Conservation (phyloP, 768 basidiomycete genomes). For the Tremella fuciformis region DNA sequence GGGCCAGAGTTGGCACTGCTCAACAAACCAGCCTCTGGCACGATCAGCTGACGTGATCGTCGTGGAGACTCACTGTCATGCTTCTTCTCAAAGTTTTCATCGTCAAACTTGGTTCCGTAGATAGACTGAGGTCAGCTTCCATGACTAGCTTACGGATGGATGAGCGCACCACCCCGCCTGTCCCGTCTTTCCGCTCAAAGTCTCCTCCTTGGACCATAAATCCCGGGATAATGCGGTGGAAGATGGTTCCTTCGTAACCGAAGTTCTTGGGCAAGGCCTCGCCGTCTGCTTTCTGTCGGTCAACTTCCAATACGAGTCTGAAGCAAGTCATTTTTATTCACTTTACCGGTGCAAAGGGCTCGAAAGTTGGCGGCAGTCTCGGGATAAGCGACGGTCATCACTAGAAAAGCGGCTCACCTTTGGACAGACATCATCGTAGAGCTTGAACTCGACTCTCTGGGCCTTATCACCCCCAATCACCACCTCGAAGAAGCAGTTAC, state of each 20-base stretch:
- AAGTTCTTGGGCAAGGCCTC: conserved; percentile 54
- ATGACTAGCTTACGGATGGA: not conserved
- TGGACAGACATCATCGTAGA: conserved; percentile 65
- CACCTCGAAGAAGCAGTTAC: conserved; percentile 48
- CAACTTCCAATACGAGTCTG: conserved; percentile 54
- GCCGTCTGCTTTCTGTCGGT: conserved; percentile 42
- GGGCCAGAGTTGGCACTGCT: conserved; percentile 67
- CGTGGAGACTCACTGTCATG: conserved; percentile 34
- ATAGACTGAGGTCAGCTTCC: not conserved
- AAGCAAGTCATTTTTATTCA: conserved; percentile 14
- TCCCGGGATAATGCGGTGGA: conserved; percentile 63
- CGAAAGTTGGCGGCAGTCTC: conserved; percentile 64
- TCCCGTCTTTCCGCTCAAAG: conserved; percentile 61
- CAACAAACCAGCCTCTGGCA: conserved; percentile 50
- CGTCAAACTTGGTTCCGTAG: conserved; percentile 37
- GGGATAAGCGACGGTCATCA: not conserved
- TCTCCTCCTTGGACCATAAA: conserved; percentile 60
- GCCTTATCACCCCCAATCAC: conserved; percentile 32
- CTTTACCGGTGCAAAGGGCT: conserved; percentile 65
- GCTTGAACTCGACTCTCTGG: conserved; percentile 63
- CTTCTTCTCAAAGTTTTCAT: conserved; percentile 50
- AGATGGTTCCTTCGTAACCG: conserved; percentile 66
- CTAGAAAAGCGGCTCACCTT: conserved; percentile 26
- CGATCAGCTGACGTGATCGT: not conserved
- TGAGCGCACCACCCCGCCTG: conserved; percentile 47